Base-by-base conservation (phyloP, 1,139 yeast species). In the Candida labiduridarum region DNA sequence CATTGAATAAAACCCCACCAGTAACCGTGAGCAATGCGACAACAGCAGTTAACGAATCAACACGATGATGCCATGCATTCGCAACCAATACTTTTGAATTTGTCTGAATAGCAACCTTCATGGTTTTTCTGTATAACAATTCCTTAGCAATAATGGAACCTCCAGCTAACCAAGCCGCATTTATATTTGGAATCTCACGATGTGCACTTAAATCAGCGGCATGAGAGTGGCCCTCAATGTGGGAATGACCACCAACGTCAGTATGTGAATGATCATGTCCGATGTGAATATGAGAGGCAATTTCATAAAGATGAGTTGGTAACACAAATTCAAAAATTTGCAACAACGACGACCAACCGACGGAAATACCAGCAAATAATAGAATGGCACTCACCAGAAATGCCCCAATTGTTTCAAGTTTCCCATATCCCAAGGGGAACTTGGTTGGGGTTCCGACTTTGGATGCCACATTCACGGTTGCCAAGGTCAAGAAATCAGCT, bases 1-100 rank as follows among this genome's bases (percentile, higher is more conserved):
- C 79, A 55, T 85, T 81, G 55, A 90, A 80, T 54, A 89, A 71
- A 56, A 87, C 85, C 30, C 97, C 96, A 2, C 95, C 86, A 0
- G 96, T 82, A 48, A 94, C 95, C 0, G 98, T 91, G 4, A 85
- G 79, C 25, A 92, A 79, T 0, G 99, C 98, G 9, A 94, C 98
- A 38, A 88, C 78, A 0, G 97, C 91, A 0, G 98, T 95, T 58
- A 94, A 68, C 1, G 96, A 87, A 65, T 94, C 99, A n/a, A 94
- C 92, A 56, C 99, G 79, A 64, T 94, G 99, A 66, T 94, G 99
- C 98, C 98, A 94, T 2, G 99, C 99, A 63, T 94, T 94, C 6
- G 99, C 99, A 46, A 90, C 85, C 49, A 94, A 77, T 4, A 94
- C 98, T 55, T 90, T 89, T 1, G 97, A 90, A 61, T 89, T 87